Percentiles rank a stretch among this genome's conserved stretches.
Evolutionary conservation across 805 yeast species (phyloP).

Genomic region (Kodamaea lidongshanica): DNA sequence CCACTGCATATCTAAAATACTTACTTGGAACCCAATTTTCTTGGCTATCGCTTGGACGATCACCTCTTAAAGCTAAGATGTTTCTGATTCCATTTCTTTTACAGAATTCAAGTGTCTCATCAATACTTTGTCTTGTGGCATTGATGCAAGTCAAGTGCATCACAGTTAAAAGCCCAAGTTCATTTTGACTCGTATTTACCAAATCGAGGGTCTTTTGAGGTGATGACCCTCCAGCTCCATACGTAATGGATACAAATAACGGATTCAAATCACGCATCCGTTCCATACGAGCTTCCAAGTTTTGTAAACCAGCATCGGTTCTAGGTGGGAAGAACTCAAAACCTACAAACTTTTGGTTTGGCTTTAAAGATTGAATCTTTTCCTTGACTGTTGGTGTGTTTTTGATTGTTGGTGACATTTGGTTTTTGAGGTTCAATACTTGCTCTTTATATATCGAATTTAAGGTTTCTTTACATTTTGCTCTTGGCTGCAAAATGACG

Average conservation of each 20-base stretch:
- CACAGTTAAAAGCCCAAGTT: conserved; percentile 80
- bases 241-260: conserved; percentile 83
- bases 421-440: too few relatives aligned
- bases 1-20: conserved; percentile 74
- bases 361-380: conserved; percentile 42
- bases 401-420: too few relatives aligned
- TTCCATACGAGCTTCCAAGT: conserved; percentile 76
- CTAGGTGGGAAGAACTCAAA: conserved; percentile 97
- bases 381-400: conserved; percentile 51
- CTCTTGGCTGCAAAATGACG: too few relatives aligned
- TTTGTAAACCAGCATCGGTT: conserved; percentile 81
- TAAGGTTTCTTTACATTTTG: too few relatives aligned
- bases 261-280: conserved; percentile 89
- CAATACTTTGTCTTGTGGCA: conserved; percentile 70
- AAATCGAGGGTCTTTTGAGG: conserved; percentile 78
- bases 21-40: conserved; percentile 52
- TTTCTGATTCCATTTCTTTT: conserved; percentile 75
- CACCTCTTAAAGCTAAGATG: conserved; percentile 91
- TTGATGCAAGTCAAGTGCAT: conserved; percentile 95
- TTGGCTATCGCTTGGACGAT: conserved; percentile 77
- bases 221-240: conserved; percentile 99
- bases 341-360: conserved; percentile 64
- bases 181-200: conserved; percentile 69
- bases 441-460: too few relatives aligned
- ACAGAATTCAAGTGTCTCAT: conserved; percentile 68